Evolutionary conservation across 306 rosid species (phyloP).

Genomic region (Gynostemma pentaphyllum): DNA sequence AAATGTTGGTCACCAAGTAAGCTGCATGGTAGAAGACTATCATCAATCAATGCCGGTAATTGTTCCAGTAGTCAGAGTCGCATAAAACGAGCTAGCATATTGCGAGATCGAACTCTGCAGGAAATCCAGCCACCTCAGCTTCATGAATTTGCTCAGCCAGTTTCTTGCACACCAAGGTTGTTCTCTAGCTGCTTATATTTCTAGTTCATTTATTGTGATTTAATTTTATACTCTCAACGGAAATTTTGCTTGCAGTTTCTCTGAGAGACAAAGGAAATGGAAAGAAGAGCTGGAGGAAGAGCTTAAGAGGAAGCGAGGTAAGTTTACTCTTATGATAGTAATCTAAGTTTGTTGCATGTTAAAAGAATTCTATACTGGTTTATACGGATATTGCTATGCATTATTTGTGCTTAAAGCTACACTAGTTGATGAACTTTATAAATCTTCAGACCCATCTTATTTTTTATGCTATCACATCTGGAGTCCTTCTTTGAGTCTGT

Average conservation of each 20-base stretch:
- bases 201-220: neutral
- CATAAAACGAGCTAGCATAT: constrained; percentile 25
- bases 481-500: neutral
- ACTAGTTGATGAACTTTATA: neutral
- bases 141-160: constrained; percentile 38
- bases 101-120: constrained; percentile 44
- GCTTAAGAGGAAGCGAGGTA: constrained; percentile 62
- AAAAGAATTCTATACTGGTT: constrained; percentile 1
- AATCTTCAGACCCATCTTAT: too few relatives aligned
- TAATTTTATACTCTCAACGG: neutral
- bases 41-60: constrained; percentile 30
- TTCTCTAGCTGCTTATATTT: neutral
- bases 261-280: constrained; percentile 80
- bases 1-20: constrained; percentile 50
- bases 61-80: constrained; percentile 33
- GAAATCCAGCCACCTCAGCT: constrained; percentile 70
- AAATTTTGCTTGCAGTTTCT: constrained; percentile 39
- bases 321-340: constrained; percentile 16
- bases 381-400: neutral
- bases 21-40: constrained; percentile 44
- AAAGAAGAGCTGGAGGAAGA: constrained; percentile 82
- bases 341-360: neutral
- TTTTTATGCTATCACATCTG: neutral
- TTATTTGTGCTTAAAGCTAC: neutral
- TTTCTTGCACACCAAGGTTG: constrained; percentile 43